Evolutionary conservation across 2,329 filamentous ascomycete genomes (phyloP).

Genomic region (Monascus ruber): DNA sequence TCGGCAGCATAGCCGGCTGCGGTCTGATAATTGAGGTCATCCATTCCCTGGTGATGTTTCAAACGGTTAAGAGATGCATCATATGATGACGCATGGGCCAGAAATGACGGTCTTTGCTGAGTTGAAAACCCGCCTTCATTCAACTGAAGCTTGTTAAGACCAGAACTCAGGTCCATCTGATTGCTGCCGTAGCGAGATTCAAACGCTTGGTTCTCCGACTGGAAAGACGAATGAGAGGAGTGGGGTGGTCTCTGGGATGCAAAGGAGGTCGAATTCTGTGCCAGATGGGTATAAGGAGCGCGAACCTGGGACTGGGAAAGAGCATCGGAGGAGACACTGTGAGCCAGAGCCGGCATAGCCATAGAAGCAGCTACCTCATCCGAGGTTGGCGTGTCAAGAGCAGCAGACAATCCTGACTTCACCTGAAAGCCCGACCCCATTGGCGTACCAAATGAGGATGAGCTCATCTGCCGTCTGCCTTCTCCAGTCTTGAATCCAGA

Average conservation of each 20-base stretch:
- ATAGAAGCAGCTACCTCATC: conserved; percentile 19
- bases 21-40: conserved; percentile 19
- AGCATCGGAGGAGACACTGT: conserved; percentile 16
- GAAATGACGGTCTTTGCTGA: conserved; percentile 19
- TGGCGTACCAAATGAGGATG: conserved; percentile 17
- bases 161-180: conserved; percentile 19
- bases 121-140: conserved; percentile 23
- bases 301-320: conserved; percentile 14
- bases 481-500: conserved; percentile 23
- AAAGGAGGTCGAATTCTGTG: conserved; percentile 24
- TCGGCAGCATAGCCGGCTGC: conserved; percentile 16
- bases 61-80: conserved; percentile 37
- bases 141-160: conserved; percentile 25
- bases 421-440: conserved; percentile 1
- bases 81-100: conserved; percentile 29
- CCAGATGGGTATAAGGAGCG: conserved; percentile 20
- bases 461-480: conserved; percentile 19
- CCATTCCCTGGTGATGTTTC: conserved; percentile 24
- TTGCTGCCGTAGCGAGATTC: conserved; percentile 17
- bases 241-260: conserved; percentile 23
- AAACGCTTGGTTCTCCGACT: conserved; percentile 26
- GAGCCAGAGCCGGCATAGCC: conserved; percentile 18
- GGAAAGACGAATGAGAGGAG: conserved; percentile 27
- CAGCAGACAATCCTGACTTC: conserved; percentile 18
- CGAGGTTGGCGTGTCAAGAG: conserved; percentile 16